Conservation (phyloP, 2,329 filamentous ascomycete species). For the Balansia obtecta region DNA sequence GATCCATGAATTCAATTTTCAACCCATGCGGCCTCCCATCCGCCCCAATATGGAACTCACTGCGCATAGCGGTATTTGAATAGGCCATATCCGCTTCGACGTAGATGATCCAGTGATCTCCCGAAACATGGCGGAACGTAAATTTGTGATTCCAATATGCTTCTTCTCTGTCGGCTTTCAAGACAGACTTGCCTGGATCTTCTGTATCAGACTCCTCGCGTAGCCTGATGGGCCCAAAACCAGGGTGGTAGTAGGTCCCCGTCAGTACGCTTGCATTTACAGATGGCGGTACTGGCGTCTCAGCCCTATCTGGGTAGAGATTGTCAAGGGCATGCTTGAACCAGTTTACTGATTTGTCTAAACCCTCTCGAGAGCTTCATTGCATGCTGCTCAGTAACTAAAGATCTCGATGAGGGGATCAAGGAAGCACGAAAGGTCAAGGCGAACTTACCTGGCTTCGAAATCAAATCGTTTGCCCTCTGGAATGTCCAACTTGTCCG, state of each 20-base stretch:
- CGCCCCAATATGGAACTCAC: background rate
- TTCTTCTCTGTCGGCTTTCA: constrained; percentile 12
- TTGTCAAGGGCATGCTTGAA: constrained; percentile 20
- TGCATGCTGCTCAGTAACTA: background rate
- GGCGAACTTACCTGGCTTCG: background rate
- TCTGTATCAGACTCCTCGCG: constrained; percentile 7
- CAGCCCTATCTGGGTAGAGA: constrained; percentile 25
- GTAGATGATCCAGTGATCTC: constrained; percentile 16
- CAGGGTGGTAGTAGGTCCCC: constrained; percentile 32
- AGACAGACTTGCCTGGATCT: constrained; percentile 5
- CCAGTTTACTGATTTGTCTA: constrained; percentile 6
- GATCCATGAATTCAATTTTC: constrained; percentile 1
- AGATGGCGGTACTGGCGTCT: constrained; percentile 22
- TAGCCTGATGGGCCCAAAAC: constrained; percentile 20
- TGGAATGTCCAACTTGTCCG: constrained; percentile 16
- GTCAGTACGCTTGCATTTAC: constrained; percentile 19
- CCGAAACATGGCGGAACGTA: constrained; percentile 15
- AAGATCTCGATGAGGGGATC: background rate
- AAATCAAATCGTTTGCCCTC: constrained; percentile 10
- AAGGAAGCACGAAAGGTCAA: background rate
- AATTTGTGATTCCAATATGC: constrained; percentile 11
- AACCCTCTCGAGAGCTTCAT: constrained; percentile 5
- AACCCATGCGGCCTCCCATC: background rate
- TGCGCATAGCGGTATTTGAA: background rate
- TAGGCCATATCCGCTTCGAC: constrained; percentile 5